phyloP scores from a whole-genome alignment of 2,329 filamentous ascomycete species.

The Orbilia oligospora region DNA sequence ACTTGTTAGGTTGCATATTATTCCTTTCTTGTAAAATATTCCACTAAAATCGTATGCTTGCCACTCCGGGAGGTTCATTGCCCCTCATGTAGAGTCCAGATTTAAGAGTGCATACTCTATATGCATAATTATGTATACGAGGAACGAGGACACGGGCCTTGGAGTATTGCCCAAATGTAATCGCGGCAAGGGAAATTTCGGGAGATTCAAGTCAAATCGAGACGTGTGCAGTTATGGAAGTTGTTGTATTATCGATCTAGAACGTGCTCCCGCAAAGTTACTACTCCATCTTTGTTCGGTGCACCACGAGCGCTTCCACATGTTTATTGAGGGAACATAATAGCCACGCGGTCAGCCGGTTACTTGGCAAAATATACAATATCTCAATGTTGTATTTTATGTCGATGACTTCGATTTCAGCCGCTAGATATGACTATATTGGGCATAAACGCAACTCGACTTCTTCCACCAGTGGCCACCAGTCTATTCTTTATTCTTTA shows the following conservation, averaged over 20 bases:
- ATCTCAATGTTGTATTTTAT: neutral
- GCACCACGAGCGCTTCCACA: neutral
- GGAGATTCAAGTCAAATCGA: neutral
- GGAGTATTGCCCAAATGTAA: neutral
- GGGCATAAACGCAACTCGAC: neutral
- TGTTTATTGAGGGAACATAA: neutral
- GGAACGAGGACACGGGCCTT: too few relatives aligned
- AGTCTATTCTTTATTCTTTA: too few relatives aligned
- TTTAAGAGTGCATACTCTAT: too few relatives aligned
- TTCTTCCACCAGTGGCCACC: neutral
- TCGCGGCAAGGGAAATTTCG: neutral
- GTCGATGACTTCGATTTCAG: neutral
- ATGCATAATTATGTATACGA: too few relatives aligned
- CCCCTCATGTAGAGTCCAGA: too few relatives aligned
- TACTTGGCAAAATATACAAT: neutral
- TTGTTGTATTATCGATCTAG: too few relatives aligned
- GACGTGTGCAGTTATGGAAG: neutral
- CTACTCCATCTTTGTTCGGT: neutral
- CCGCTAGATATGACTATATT: neutral
- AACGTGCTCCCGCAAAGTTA: neutral
- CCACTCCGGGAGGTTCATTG: too few relatives aligned
- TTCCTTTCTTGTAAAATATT: neutral
- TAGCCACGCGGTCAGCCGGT: neutral
- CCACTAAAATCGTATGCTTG: neutral
- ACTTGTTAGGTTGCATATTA: neutral